A percentile compares a stretch with the other conserved stretches of the same genome.
phyloP scores from a whole-genome alignment of 129 eudicot genomes.

The Pseudognaphalium luteoalbum region DNA sequence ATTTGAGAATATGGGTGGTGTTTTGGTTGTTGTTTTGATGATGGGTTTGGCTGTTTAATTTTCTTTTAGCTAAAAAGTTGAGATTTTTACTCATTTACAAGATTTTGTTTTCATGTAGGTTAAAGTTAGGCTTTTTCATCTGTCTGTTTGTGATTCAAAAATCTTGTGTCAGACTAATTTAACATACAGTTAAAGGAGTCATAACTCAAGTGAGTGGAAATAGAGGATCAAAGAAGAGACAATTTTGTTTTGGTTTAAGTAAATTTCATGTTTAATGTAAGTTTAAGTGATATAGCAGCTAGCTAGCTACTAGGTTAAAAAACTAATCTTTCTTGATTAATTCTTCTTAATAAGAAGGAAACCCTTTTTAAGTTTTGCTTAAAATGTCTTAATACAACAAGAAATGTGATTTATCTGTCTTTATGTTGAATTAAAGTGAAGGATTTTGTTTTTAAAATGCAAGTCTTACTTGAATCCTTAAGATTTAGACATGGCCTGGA shows the following conservation, averaged over 20 bases:
- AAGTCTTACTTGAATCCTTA: slow-evolving; percentile 8
- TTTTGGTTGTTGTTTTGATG: slow-evolving; percentile 14
- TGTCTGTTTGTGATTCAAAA: slow-evolving; percentile 20
- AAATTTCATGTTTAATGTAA: not conserved
- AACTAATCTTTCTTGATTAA: slow-evolving; percentile 5
- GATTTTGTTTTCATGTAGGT: slow-evolving; percentile 1
- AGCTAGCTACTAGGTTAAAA: slow-evolving; percentile 8
- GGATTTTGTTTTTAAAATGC: slow-evolving; percentile 2
- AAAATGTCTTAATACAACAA: not conserved
- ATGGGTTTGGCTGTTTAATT: not conserved
- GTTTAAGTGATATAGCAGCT: not conserved
- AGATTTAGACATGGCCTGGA: slow-evolving; percentile 17
- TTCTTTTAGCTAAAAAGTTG: slow-evolving; percentile 8
- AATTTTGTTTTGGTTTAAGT: too few relatives aligned
- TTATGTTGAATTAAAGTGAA: not conserved
- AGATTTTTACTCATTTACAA: slow-evolving; percentile 10
- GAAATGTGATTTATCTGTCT: not conserved
- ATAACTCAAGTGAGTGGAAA: slow-evolving; percentile 1
- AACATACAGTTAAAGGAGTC: slow-evolving; percentile 1
- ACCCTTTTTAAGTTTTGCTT: slow-evolving; percentile 7
- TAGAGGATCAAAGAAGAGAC: slow-evolving; percentile 20
- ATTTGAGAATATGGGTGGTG: slow-evolving; percentile 23
- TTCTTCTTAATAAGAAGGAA: not conserved
- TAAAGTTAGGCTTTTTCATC: slow-evolving; percentile 23
- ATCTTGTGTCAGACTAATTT: not conserved